Percentiles rank a stretch among this genome's conserved stretches.
Evolutionary conservation across 2,329 filamentous ascomycete species (phyloP).

Genomic region (Cercospora sp.): DNA sequence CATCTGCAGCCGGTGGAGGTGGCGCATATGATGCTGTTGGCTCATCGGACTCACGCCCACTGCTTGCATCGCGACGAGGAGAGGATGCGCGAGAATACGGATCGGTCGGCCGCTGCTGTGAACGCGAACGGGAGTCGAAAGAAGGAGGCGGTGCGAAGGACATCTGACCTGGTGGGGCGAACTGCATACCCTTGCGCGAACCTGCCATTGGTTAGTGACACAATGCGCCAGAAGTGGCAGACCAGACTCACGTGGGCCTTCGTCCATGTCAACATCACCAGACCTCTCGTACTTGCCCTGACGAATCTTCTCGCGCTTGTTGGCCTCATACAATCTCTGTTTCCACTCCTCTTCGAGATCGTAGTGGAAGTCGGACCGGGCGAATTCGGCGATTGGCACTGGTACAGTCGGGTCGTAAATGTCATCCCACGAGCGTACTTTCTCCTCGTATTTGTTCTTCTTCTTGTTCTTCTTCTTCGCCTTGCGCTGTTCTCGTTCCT

Average conservation of each 20-base stretch:
- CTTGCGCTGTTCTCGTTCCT: conserved; percentile 73
- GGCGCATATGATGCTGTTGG: conserved; percentile 48
- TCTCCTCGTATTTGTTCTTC: conserved; percentile 51
- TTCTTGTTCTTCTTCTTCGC: conserved; percentile 71
- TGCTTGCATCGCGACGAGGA: conserved; percentile 2
- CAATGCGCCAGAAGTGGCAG: neutral
- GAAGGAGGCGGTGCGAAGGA: conserved; percentile 30
- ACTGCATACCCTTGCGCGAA: conserved; percentile 42
- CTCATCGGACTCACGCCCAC: neutral
- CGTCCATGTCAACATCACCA: conserved; percentile 40
- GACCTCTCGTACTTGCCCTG: conserved; percentile 52
- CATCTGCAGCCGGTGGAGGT: conserved; percentile 24
- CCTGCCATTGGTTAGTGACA: conserved; percentile 18
- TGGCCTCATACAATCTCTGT: conserved; percentile 72
- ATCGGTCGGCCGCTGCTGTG: conserved; percentile 3
- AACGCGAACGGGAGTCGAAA: conserved; percentile 10
- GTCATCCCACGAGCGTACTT: conserved; percentile 73
- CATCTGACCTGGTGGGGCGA: conserved; percentile 44
- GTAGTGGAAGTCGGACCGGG: conserved; percentile 79
- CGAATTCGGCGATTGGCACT: conserved; percentile 81
- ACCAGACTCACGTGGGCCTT: conserved; percentile 27
- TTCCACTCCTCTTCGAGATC: conserved; percentile 81
- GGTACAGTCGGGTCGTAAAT: conserved; percentile 82
- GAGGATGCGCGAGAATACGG: conserved; percentile 17
- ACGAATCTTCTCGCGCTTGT: conserved; percentile 47